These are phyloP conservation scores for Chlamydomonas urium DNA, from an alignment of 139 green algal genomes.

Conservation along the genomic window DNA sequence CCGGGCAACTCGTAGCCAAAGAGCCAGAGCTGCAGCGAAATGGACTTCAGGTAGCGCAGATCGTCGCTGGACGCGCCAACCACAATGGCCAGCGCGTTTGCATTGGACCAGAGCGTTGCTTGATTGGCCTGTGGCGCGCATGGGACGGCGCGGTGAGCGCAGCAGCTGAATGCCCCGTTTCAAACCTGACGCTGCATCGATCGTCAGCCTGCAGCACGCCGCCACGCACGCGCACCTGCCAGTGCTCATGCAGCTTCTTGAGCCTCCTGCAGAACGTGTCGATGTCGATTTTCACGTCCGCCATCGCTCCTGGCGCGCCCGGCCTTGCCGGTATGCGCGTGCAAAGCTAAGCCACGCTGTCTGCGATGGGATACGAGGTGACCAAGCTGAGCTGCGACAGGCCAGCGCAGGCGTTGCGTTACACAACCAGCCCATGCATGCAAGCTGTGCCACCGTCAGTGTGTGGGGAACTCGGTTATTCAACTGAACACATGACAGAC, in stretches of 20 bases:
- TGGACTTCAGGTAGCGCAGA: conserved; percentile 88
- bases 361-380: neutral
- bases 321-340: neutral
- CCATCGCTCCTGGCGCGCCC: conserved; percentile 16
- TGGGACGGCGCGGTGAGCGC: too few relatives aligned
- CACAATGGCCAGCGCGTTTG: conserved; percentile 34
- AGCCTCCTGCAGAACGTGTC: conserved; percentile 22
- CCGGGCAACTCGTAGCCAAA: conserved; percentile 92
- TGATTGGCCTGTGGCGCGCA: conserved; percentile 38
- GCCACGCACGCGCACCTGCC: conserved; percentile 23
- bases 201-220: too few relatives aligned
- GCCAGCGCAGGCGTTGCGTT: too few relatives aligned
- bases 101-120: conserved; percentile 27
- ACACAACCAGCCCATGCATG: too few relatives aligned
- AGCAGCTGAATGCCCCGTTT: too few relatives aligned
- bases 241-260: conserved; percentile 35
- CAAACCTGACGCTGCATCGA: too few relatives aligned
- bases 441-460: too few relatives aligned
- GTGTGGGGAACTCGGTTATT: too few relatives aligned
- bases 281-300: conserved; percentile 27
- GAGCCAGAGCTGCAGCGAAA: conserved; percentile 88
- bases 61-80: conserved; percentile 52
- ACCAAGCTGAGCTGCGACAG: neutral
- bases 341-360: neutral
- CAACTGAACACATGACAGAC: too few relatives aligned